These are phyloP conservation scores for Globisporangium lucens DNA, from an alignment of 352 stramenopile species.

Conservation along the genomic window DNA sequence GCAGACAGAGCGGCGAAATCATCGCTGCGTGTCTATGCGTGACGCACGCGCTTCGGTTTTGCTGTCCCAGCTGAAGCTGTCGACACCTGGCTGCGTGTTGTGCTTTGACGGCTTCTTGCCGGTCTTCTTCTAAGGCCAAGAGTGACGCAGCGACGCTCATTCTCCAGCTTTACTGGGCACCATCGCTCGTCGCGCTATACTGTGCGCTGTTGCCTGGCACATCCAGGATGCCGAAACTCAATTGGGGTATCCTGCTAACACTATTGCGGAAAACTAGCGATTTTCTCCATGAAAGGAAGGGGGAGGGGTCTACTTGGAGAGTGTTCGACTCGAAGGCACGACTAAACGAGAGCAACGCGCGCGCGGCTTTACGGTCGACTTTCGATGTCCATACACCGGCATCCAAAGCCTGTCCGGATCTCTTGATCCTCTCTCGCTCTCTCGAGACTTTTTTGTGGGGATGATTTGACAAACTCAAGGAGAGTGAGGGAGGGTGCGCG, in stretches of 20 bases:
- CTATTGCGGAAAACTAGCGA: not conserved
- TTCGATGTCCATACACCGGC: not conserved
- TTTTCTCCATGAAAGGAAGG: not conserved
- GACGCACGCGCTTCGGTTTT: not conserved
- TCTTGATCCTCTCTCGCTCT: too few relatives aligned
- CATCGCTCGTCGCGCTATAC: not conserved
- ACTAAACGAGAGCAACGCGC: not conserved
- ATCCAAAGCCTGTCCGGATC: too few relatives aligned
- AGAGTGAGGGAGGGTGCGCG: too few relatives aligned
- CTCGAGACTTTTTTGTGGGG: too few relatives aligned
- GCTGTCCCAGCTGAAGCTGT: not conserved
- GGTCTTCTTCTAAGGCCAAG: not conserved
- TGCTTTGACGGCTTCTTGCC: not conserved
- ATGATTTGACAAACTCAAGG: too few relatives aligned
- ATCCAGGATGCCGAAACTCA: too few relatives aligned
- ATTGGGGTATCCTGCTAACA: not conserved
- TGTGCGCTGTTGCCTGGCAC: too few relatives aligned
- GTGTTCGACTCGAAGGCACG: not conserved
- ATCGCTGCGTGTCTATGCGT: not conserved
- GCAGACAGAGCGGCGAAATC: not conserved
- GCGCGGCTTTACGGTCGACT: not conserved
- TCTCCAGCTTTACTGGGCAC: not conserved
- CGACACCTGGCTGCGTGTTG: not conserved
- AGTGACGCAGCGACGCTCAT: not conserved
- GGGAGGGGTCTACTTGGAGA: not conserved